phyloP scores from a whole-genome alignment of 1,139 yeast species.

The Taiozyma sp. region DNA sequence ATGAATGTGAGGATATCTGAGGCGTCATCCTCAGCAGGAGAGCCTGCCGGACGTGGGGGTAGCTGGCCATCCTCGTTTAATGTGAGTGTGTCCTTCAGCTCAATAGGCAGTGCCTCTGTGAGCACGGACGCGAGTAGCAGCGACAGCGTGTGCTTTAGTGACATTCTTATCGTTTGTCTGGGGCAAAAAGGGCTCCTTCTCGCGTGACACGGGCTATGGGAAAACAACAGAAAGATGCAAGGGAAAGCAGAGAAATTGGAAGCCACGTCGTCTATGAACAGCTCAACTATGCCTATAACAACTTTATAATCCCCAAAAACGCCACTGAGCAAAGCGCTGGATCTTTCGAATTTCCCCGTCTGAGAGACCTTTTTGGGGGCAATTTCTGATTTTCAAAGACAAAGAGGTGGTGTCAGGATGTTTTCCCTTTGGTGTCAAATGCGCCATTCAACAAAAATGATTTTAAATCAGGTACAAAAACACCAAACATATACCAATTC shows the following conservation, averaged over 20 bases:
- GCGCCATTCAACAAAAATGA: not conserved
- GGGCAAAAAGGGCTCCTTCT: not conserved
- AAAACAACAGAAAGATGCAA: not conserved
- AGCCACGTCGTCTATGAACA: not conserved
- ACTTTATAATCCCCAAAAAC: not conserved
- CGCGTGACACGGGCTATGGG: not conserved
- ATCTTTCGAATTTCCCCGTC: not conserved
- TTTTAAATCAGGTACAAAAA: not conserved
- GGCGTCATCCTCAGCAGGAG: not conserved
- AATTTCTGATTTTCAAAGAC: not conserved
- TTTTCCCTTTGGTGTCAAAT: not conserved
- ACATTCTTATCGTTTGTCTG: not conserved
- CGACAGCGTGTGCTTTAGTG: not conserved
- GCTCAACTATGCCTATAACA: not conserved
- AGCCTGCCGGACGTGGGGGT: not conserved
- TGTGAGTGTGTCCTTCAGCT: not conserved
- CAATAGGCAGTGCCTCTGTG: not conserved
- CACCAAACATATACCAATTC: no score
- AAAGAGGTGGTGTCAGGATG: not conserved
- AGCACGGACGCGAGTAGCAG: not conserved
- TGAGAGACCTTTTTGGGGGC: not conserved
- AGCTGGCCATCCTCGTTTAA: not conserved
- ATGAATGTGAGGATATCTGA: constrained; percentile 1
- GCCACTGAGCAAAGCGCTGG: not conserved
- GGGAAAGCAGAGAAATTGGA: not conserved